Base-by-base conservation (phyloP, 768 basidiomycete species). In the Termitomyces sp. region DNA sequence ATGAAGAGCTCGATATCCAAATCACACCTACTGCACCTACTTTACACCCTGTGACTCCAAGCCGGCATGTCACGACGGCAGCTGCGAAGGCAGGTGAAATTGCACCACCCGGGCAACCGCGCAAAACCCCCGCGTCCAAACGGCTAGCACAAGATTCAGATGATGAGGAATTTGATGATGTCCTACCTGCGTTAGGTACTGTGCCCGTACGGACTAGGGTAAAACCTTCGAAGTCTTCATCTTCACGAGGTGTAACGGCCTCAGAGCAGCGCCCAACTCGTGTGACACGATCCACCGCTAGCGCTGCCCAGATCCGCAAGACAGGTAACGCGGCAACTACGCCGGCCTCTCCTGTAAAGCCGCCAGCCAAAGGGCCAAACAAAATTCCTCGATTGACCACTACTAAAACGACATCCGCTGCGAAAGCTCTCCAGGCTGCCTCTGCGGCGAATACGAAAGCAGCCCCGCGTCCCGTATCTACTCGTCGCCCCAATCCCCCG, bases 81-180 rank as follows among this genome's bases (percentile, higher is more conserved):
- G 74, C 86, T 12, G 88, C 88, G 10, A 86, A 84, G 58, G 88
- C 91, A 0, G 82, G 80, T 33, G 83, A 81, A 18, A 89, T 91
- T 22, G 81, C 83, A 12, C 88, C 92, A 20, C 91, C 89, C 9
- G 90, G 88, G 20, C 93, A 92, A 68, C 92, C 89, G 32, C 86
- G 87, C 63, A 97, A 96, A 76, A 94, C 93, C 0, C 94, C 94
- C 0, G 80, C 84, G 54, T 79, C 85, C 46, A 93, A 94, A 72
- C 85, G 89, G 56, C 67, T 76, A 16, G 84, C 85, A 1, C 78
- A 81, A 53, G 88, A 88, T 60, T 86, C 86, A 3, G 88, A 87
- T 47, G 83, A 85, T 50, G 88, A 90, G 43, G 85, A 81, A 77
- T 55, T 75, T 24, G 80, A 81, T 42, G 87, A 90, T 64, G 77